These are phyloP conservation scores for Termitomyces sp. DNA, from an alignment of 768 basidiomycete genomes.

Conservation along the genomic window DNA sequence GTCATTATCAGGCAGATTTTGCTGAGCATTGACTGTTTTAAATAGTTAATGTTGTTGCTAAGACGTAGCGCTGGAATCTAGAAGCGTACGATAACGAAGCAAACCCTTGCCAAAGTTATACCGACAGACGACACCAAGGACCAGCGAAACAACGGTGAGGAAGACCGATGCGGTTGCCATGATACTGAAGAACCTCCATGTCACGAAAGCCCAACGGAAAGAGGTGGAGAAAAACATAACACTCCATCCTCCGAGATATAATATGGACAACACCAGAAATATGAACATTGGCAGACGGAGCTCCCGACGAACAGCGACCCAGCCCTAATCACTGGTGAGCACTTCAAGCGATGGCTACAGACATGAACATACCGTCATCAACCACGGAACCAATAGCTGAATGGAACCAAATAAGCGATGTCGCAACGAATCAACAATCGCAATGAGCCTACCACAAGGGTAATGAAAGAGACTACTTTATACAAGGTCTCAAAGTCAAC, in stretches of 20 bases:
- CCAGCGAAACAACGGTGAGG: conserved; percentile 48
- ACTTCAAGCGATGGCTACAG: neutral
- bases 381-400: conserved; percentile 67
- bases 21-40: conserved; percentile 47
- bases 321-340: conserved; percentile 42
- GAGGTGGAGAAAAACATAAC: conserved; percentile 67
- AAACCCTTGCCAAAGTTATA: conserved; percentile 78
- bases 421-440: neutral
- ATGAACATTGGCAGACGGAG: conserved; percentile 49
- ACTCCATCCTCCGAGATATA: conserved; percentile 66
- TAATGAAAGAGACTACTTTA: conserved; percentile 48
- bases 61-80: neutral
- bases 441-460: conserved; percentile 50
- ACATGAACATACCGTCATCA: conserved; percentile 41
- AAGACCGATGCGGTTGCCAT: conserved; percentile 54
- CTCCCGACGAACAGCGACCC: conserved; percentile 72
- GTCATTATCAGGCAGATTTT: conserved; percentile 36
- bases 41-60: conserved; percentile 8
- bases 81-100: conserved; percentile 52
- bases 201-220: conserved; percentile 72
- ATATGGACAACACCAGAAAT: conserved; percentile 55
- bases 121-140: conserved; percentile 63
- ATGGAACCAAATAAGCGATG: conserved; percentile 7
- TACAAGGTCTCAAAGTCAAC: conserved; percentile 43
- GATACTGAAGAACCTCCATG: conserved; percentile 70